Evolutionary conservation across 805 yeast genomes (phyloP), one percentile per base, ranked within the genome.

Genomic region (Starmerella sirachaensis): DNA sequence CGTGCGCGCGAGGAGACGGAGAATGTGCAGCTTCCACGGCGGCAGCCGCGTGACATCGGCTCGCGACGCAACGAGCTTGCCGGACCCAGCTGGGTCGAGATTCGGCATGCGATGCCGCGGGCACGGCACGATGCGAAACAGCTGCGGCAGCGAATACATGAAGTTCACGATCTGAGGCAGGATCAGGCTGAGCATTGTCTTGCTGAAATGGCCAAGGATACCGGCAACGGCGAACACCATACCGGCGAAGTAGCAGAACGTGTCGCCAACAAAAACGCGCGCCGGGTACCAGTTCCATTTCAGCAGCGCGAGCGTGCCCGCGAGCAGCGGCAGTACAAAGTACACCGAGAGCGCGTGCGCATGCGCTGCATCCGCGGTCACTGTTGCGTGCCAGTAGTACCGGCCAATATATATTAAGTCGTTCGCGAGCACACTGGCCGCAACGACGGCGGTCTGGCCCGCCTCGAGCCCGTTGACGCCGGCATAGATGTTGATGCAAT

Each of bases 191-290:
- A 91, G 64, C 49, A 88, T 64, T 0, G 99, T 91, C 60, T 91
- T 91, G 29, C 95, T 83, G 58, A 86, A 91, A 63, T 91, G 99
- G 1, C 97, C 97, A 41, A 83, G 68, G 24, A 91, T 91, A 1
- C 96, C 97, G 21, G 83, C 94, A 19, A 86, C 91, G 0, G 97
- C 98, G 59, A 91, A 85, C 1, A 91, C 94, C 98, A 91, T 91
- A 3, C 99, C 99, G 18, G 94, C 84, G 59, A 91, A 86, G 60
- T 91, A 91, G 61, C 99, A 91, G 64, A 80, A 91, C 0, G 98
- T 88, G 56, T 91, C 99, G 21, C 99, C 99, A 6, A 91, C 99
- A 61, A 91, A 91, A 1, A 84, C 97, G 40, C 62, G 62, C 0
- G 98, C 84, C 0, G 98, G 98, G 64, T 68, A 91, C 78, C 86